Evolutionary conservation across 78 protist genomes (phyloP), one percentile per base, ranked within the genome.

Genomic region (Dictyostelium firmibasis): DNA sequence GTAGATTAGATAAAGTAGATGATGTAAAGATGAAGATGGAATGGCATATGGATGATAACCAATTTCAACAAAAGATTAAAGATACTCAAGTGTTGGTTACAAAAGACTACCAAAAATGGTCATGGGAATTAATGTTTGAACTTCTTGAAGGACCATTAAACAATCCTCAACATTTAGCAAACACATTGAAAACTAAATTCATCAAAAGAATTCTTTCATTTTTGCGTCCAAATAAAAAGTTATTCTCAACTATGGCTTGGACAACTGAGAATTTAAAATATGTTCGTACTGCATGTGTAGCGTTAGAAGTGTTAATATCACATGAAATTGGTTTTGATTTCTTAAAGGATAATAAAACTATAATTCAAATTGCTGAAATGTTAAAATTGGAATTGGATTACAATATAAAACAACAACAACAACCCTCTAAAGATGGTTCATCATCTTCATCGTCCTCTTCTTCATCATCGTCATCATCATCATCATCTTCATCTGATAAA

Each of bases 31-130:
- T 85, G 91, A 83, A 84, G 27, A 85, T 92, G 91, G 96, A 92
- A 4, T 85, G 84, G 81, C 96, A 84, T n/a, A 79, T 92, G 91
- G 96, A 92, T 9, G 93, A 92, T n/a, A 76, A 18, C 1, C 96
- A 92, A 35, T 82, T 92, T 50, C 91, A 86, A 36, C 62, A 47
- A 23, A 83, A 84, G 9, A n/a, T 92, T 13, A 81, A 81, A 16
- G 96, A 92, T 6, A 85, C 96, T 36, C 96, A 92, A 83, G 96
- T 92, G 1, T 16, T 85, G 41, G 91, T 92, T 0, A 92, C 96
- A 0, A 92, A 92, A 16, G 96, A 92, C 27, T 35, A 43, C 18
- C n/a, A 25, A 18, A 82, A 84, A 23, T 92, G 96, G 96, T 84
- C 64, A 29, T 92, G 96, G 96, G 96, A 92, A 60, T 50, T 85